phyloP scores from a whole-genome alignment of 306 rosid genomes.

The Sesbania bispinosa region DNA sequence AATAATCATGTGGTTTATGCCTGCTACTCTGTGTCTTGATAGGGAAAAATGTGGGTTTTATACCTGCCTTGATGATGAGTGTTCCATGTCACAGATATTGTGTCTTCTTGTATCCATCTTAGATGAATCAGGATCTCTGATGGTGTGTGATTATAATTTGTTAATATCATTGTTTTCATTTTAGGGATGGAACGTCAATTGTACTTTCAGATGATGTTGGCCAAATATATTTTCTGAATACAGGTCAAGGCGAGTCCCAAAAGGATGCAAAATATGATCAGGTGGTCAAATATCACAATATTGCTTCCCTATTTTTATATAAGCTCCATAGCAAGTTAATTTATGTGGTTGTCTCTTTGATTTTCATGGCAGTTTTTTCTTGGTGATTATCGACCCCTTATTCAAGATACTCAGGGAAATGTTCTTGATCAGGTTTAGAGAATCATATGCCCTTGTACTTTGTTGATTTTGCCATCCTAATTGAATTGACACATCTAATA shows the following conservation, averaged over 20 bases:
- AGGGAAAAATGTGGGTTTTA: background rate
- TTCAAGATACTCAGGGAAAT: slow-evolving; percentile 60
- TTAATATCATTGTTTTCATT: slow-evolving; percentile 10
- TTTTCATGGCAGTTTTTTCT: slow-evolving; percentile 70
- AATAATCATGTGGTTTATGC: background rate
- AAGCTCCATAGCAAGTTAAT: slow-evolving; percentile 12
- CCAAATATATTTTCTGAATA: slow-evolving; percentile 77
- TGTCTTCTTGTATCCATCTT: slow-evolving; percentile 9
- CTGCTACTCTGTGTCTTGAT: slow-evolving; percentile 9
- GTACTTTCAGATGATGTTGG: slow-evolving; percentile 92
- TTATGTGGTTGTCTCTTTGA: slow-evolving; percentile 20
- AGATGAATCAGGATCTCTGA: slow-evolving; percentile 16
- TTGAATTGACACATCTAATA: background rate
- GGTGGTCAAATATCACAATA: slow-evolving; percentile 44
- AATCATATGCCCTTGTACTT: slow-evolving; percentile 8
- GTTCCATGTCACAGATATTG: slow-evolving; percentile 15
- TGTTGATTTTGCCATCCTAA: slow-evolving; percentile 15
- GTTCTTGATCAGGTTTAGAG: slow-evolving; percentile 75
- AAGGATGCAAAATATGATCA: slow-evolving; percentile 85
- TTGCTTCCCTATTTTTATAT: background rate
- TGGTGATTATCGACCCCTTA: slow-evolving; percentile 88
- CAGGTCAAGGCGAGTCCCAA: slow-evolving; percentile 89
- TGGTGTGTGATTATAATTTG: background rate
- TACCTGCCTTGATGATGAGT: background rate
- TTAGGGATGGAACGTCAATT: slow-evolving; percentile 91